Base-by-base conservation (phyloP, 1,284 basidiomycete species). In the Heterobasidion annosum region DNA sequence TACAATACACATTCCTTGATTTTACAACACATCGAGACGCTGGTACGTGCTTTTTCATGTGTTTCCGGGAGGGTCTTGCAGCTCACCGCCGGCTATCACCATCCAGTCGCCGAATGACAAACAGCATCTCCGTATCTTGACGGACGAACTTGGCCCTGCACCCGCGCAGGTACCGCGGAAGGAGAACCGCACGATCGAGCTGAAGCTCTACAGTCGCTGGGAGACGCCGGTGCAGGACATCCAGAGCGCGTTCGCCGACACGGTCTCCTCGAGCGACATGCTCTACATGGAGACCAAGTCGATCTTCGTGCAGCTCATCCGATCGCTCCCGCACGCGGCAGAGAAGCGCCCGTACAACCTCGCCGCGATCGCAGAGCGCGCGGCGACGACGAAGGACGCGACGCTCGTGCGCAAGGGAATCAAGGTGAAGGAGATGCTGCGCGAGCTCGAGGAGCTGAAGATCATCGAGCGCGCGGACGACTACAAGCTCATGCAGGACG, bases 221-320 rank as follows among this genome's bases (percentile, higher is more conserved):
- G 97, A 99, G 74, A 98, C 94, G 16, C 95, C 95, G 2, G 93
- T 99, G 54, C 95, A 98, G 65, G 97, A 99, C 66, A 86, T 99
- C 50, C 93, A 96, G 56, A 93, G 88, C 18, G 93, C 96, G 0
- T 82, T 99, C 60, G 96, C 99, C 86, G 94, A 95, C 71, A 93
- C 93, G 45, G 89, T 99, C 43, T 98, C 97, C 19, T 93, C 94
- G 55, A 93, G 91, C 67, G 97, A 99, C 72, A 96, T 99, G 81
- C 81, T 98, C 19, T 99, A 98, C 75, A 98, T 99, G 93, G 97
- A 99, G 70, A 91, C 97, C 59, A 99, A 99, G 75, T 98, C 96
- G 18, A 98, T 98, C 67, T 96, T 99, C 67, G 97, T 99, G 42
- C 93, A 98, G 68, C 83, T 99, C 48, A 84, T 99, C 54, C 93